These are phyloP conservation scores for Cercophora samala DNA, from an alignment of 495 filamentous ascomycete species.

Conservation along the genomic window DNA sequence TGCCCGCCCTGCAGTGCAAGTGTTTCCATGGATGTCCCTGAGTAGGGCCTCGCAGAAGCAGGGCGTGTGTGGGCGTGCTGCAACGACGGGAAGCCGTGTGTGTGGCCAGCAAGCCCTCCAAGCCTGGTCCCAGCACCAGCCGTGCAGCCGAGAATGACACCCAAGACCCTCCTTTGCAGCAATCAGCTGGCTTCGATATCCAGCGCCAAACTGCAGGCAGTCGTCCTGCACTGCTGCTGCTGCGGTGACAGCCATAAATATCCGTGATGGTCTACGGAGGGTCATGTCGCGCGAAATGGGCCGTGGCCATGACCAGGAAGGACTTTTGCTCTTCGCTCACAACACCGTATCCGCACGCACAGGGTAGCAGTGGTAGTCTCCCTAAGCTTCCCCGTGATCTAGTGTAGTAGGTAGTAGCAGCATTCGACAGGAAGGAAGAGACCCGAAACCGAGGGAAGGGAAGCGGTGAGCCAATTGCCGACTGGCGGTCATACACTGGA, in stretches of 20 bases:
- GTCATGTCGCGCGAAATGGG: too few species aligned
- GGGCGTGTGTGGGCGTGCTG: neutral
- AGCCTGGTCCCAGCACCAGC: neutral
- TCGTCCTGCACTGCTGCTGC: too few species aligned
- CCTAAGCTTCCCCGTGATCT: too few species aligned
- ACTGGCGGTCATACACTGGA: neutral
- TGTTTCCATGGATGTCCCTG: neutral
- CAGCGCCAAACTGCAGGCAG: too few species aligned
- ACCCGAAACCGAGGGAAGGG: neutral
- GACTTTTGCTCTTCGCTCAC: neutral
- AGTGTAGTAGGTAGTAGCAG: too few species aligned
- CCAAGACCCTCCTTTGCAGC: slow-evolving; percentile 2
- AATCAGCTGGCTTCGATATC: neutral
- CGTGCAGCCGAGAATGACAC: neutral
- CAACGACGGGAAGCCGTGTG: neutral
- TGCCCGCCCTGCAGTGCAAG: neutral
- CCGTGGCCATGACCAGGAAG: too few species aligned
- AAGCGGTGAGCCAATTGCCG: neutral
- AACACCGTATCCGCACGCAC: neutral
- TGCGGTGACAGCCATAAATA: neutral
- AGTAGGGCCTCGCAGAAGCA: neutral
- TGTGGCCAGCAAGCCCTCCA: neutral
- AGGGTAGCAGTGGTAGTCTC: neutral
- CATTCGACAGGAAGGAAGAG: neutral
- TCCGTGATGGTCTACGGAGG: neutral